Evolutionary conservation across 2,329 filamentous ascomycete genomes (phyloP).

Genomic region (Shiraia sp.): DNA sequence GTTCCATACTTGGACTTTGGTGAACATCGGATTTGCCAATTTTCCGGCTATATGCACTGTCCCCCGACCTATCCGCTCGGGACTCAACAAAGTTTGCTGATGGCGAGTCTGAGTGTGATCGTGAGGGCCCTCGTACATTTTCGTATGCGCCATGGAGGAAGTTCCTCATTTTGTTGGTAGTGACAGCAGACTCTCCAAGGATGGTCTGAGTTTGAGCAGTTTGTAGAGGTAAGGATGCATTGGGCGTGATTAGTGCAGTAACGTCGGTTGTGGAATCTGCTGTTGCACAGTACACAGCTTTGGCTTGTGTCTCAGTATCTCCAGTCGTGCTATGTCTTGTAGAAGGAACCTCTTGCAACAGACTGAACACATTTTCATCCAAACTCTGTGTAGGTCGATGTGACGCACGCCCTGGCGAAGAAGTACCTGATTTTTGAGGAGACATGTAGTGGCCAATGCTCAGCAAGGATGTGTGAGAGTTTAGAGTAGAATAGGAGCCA

Average conservation of each 20-base stretch:
- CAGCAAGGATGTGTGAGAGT: slow-evolving; percentile 36
- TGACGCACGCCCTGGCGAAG: slow-evolving; percentile 16
- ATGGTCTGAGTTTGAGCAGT: slow-evolving; percentile 6
- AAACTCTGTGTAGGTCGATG: slow-evolving; percentile 20
- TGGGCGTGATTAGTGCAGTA: slow-evolving; percentile 12
- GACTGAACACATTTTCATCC: slow-evolving; percentile 17
- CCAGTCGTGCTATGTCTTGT: slow-evolving; percentile 8
- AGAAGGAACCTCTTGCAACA: slow-evolving; percentile 19
- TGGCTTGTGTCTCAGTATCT: slow-evolving; percentile 2
- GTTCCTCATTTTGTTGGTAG: slow-evolving; percentile 18
- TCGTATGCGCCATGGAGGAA: slow-evolving; percentile 28
- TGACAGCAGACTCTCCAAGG: slow-evolving; percentile 5
- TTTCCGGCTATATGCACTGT: slow-evolving; percentile 5
- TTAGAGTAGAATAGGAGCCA: slow-evolving; percentile 47
- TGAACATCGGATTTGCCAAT: neutral
- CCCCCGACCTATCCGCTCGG: slow-evolving; percentile 7
- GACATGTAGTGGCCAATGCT: slow-evolving; percentile 24
- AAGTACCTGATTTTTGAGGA: slow-evolving; percentile 15
- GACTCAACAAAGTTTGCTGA: slow-evolving; percentile 12
- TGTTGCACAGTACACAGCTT: too few relatives aligned
- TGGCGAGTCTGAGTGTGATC: slow-evolving; percentile 20
- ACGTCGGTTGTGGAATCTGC: slow-evolving; percentile 3
- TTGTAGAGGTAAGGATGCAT: slow-evolving; percentile 5
- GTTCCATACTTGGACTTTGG: too few relatives aligned
- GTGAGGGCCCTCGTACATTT: slow-evolving; percentile 25